Conservation (phyloP, 2,329 filamentous ascomycete genomes). For the Conoideocrella luteorostrata region DNA sequence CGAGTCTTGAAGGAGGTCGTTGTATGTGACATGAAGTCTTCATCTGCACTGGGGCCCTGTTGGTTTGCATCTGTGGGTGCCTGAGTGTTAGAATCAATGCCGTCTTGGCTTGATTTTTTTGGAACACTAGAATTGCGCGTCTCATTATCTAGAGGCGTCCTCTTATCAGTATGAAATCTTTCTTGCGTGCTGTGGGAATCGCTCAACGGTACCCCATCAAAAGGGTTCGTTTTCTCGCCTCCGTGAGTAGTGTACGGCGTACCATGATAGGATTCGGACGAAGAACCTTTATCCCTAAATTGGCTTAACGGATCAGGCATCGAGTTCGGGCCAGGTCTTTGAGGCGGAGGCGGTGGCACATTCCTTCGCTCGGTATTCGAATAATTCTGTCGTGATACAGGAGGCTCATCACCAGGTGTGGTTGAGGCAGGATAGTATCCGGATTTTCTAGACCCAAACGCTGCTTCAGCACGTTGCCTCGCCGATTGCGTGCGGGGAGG, state of each 20-base stretch:
- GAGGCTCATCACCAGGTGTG: conserved; percentile 44
- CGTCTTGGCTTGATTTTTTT: conserved; percentile 14
- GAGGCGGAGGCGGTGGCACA: conserved; percentile 12
- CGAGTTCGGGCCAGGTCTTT: conserved; percentile 13
- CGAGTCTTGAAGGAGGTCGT: conserved; percentile 6
- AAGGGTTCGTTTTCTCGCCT: too few species aligned
- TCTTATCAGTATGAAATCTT: too few species aligned
- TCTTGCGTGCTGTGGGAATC: too few species aligned
- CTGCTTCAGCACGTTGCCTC: conserved; percentile 46
- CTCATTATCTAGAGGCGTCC: too few species aligned
- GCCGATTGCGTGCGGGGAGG: conserved; percentile 46
- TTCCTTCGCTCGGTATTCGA: conserved; percentile 22
- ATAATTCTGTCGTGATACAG: conserved; percentile 44
- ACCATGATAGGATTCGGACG: conserved; percentile 45
- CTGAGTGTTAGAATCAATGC: background rate
- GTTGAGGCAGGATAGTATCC: conserved; percentile 46
- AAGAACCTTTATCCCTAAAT: conserved; percentile 35
- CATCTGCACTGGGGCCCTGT: background rate
- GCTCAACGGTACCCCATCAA: too few species aligned
- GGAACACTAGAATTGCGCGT: conserved; percentile 27
- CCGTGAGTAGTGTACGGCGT: too few species aligned
- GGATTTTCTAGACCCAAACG: conserved; percentile 44
- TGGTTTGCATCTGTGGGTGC: background rate
- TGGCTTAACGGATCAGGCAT: conserved; percentile 42
- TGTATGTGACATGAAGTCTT: background rate